Evolutionary conservation across 2,329 filamentous ascomycete genomes (phyloP), one percentile per base, ranked within the genome.

Genomic region (Anthostomella pinea): DNA sequence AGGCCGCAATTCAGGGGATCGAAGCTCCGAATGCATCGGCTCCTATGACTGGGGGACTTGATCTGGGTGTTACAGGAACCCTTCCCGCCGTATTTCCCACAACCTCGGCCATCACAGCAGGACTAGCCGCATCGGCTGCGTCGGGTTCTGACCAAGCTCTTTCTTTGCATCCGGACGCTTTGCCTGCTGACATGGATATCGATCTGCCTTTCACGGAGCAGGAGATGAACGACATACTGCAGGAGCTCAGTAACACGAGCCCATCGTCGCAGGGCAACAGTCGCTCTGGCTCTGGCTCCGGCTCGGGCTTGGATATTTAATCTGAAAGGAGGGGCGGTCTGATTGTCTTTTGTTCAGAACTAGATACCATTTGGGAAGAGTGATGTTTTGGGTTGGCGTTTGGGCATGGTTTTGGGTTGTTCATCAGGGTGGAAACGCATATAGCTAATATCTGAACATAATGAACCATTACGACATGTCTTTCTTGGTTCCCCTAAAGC

Each of bases 1-100:
- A 70, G 58, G 56, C 58, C 2, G 63, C 70, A 50, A 60, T 75
- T 46, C 45, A 49, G 23, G 50, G 53, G 24, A 30, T 23, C 8
- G 35, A 39, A 4, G 8, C 34, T 8, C 8, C 21, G 9, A 29
- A 25, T 15, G 30, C 34, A 19, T 9, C 39, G 23, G 3, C 34
- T 4, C 19, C 39, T 14, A 26, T 27, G 28, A 31, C 13, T 8
- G 21, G 11, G 13, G 23, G 19, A n/a, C 37, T 41, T 11, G 22
- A 20, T 13, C 23, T 48, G 5, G 41, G 41, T 28, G 39, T 44
- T n/a, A 3, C 26, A 6, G 10, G 37, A 14, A 27, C 35, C 8
- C 16, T 43, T 15, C 34, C 41, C 2, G 21, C 29, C 8, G 23
- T 37, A 5, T 25, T 42, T n/a, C 33, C 39, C 5, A 33, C 36